phyloP scores from a whole-genome alignment of 306 rosid species.

The Glycine soja region DNA sequence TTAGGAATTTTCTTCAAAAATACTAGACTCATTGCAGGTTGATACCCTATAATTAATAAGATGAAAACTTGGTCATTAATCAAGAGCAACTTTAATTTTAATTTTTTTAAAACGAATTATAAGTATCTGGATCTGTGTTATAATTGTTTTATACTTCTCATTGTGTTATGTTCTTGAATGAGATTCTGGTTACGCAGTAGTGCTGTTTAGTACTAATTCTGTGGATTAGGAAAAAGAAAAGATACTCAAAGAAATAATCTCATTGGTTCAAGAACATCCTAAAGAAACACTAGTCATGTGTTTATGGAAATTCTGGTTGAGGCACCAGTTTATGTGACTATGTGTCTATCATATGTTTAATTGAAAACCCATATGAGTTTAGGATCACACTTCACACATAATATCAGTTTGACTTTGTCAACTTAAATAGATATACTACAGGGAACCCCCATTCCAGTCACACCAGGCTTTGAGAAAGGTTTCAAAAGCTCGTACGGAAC shows the following conservation, averaged over 20 bases:
- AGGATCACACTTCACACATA: not conserved
- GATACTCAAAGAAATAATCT: not conserved
- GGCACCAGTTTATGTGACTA: not conserved
- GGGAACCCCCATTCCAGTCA: conserved; percentile 80
- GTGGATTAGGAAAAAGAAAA: not conserved
- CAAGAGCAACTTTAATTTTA: not conserved
- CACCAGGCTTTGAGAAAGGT: conserved; percentile 78
- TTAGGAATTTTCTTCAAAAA: conserved; percentile 54
- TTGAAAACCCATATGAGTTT: not conserved
- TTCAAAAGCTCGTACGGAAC: conserved; percentile 78
- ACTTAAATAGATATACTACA: conserved; percentile 78
- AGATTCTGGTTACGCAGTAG: not conserved
- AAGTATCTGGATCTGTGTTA: too few relatives aligned
- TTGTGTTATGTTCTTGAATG: not conserved
- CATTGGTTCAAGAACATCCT: not conserved
- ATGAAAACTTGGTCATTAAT: not conserved
- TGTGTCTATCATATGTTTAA: not conserved
- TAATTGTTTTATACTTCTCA: not conserved
- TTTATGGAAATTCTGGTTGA: not conserved
- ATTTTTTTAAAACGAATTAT: too few relatives aligned
- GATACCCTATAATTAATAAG: not conserved
- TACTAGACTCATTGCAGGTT: not conserved
- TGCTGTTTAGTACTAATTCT: not conserved
- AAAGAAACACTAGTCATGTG: not conserved
- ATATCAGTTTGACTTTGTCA: not conserved